Evolutionary conservation across 2,329 filamentous ascomycete genomes (phyloP).

Genomic region (Mycosphaerella sp.): DNA sequence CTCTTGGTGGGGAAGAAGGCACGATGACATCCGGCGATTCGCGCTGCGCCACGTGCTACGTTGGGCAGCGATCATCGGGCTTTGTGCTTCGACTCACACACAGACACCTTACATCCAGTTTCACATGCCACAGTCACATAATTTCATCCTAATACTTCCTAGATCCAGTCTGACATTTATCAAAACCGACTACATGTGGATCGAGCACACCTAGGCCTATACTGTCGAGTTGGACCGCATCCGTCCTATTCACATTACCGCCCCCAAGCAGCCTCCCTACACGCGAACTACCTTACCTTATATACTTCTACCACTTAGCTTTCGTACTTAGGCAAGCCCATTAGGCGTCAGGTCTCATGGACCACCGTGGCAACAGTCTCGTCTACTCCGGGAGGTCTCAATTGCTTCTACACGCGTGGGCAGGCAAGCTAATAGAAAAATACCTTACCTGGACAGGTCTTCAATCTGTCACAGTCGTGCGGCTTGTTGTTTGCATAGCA

Average conservation of each 20-base stretch:
- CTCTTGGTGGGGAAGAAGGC: too few relatives aligned
- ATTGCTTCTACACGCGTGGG: constrained; percentile 17
- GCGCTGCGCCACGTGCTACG: too few relatives aligned
- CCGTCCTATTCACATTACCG: constrained; percentile 15
- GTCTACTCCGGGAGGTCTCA: constrained; percentile 11
- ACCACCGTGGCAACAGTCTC: constrained; percentile 16
- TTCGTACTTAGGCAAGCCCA: constrained; percentile 9
- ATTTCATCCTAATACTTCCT: too few relatives aligned
- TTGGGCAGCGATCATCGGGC: too few relatives aligned
- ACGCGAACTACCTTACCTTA: constrained; percentile 5
- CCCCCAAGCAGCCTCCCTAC: constrained; percentile 18
- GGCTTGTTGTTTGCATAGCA: constrained; percentile 18
- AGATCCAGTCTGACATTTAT: too few relatives aligned
- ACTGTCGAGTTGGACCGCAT: constrained; percentile 15
- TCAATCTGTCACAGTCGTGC: constrained; percentile 21
- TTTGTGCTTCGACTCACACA: too few relatives aligned
- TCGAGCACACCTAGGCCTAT: constrained; percentile 12
- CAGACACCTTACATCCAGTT: too few relatives aligned
- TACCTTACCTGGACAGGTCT: constrained; percentile 16
- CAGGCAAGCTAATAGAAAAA: constrained; percentile 22
- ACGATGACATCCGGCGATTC: too few relatives aligned
- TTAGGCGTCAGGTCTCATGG: constrained; percentile 13
- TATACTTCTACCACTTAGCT: constrained; percentile 12
- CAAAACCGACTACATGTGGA: constrained; percentile 5
- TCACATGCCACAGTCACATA: too few relatives aligned